Base-by-base conservation (phyloP, 148 eudicot species). In the Agrostemma githago region DNA sequence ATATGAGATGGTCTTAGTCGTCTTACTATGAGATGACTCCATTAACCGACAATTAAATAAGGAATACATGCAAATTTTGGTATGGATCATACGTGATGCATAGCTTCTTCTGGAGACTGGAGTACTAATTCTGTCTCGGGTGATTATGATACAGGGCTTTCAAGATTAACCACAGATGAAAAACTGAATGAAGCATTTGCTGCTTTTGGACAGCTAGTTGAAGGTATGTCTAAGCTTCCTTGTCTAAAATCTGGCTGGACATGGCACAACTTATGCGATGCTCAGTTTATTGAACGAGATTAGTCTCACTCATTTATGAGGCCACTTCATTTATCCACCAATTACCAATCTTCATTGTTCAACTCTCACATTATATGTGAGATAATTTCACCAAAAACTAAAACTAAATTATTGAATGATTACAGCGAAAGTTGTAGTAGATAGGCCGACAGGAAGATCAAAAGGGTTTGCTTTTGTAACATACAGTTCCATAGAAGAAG, bases 391-490 rank as follows among this genome's bases (percentile, higher is more conserved):
- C 8, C 10, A 11, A 46, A 4, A 11, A 46, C 51, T 46, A 46
- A 46, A 5, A 5, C 51, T 40, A 6, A n/a, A 37, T 68, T 39
- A 58, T 46, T 73, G 57, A 62, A 34, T 66, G 46, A 72, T 73
- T 86, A 79, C 89, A 94, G 99, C 90, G n/a, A 92, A 87, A 79
- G 88, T 95, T 9, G 66, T 89, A 10, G 68, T 70, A 0, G 99
- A 95, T 78, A 84, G 92, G 78, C 85, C 74, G 5, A 79, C 96
- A 6, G 96, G 93, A 54, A 86, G 85, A 81, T 95, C 97, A 14
- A 95, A 90, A 82, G 97, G 97, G 66, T 92, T 88, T 69, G 99
- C 86, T 21, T 95, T 95, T 75, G 89, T 95, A n/a, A 76, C 94
- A n/a, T 95, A 86, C 78, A 85, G 85, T 51, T 82, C 83, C 8